These are phyloP conservation scores for Syzygium malaccense DNA, from an alignment of 441 rosid species.

Conservation along the genomic window DNA sequence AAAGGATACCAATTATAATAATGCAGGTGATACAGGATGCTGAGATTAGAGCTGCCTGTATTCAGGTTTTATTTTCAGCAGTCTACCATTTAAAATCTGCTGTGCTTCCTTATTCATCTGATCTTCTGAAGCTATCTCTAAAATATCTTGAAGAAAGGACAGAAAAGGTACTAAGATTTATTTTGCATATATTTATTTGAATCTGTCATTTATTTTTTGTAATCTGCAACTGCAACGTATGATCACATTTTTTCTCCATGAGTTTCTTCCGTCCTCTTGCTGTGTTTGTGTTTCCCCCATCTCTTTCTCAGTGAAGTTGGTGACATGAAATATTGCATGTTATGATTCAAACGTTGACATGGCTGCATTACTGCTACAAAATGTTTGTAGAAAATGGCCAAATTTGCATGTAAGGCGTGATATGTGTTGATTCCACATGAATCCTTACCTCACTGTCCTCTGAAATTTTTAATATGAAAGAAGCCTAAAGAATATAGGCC, in stretches of 20 bases:
- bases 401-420: not conserved
- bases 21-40: conserved; percentile 37
- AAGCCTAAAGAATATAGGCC: not conserved
- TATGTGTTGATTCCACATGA: not conserved
- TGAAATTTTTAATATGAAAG: not conserved
- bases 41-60: conserved; percentile 71
- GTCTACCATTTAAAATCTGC: conserved; percentile 81
- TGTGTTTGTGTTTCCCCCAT: not conserved
- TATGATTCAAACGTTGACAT: not conserved
- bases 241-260: not conserved
- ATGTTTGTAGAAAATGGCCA: not conserved
- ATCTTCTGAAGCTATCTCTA: conserved; percentile 63
- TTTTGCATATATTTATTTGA: not conserved
- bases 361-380: not conserved
- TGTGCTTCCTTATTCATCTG: conserved; percentile 54
- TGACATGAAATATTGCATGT: not conserved
- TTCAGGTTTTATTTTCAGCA: conserved; percentile 82
- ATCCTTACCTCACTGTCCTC: not conserved
- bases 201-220: not conserved
- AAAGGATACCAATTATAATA: not conserved
- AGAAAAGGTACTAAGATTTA: conserved; percentile 50
- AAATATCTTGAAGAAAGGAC: conserved; percentile 53
- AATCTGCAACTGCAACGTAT: not conserved
- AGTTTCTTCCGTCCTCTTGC: not conserved
- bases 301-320: not conserved